Base-by-base conservation (phyloP, 2,329 filamentous ascomycete genomes). In the Orbilia ellipsospora region DNA sequence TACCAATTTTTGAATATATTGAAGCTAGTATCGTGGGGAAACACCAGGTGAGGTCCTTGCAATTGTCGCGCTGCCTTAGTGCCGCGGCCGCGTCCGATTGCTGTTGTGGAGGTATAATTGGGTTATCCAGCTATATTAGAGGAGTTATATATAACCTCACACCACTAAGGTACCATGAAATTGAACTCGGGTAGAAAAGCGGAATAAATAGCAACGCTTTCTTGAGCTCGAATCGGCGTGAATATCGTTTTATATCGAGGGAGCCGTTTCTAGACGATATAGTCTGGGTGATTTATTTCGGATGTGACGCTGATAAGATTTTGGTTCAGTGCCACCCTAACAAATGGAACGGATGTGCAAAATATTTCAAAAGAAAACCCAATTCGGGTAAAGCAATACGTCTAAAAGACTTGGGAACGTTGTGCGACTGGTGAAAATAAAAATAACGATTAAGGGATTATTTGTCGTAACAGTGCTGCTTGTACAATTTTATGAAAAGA, bases 381-480 rank as follows among this genome's bases (percentile, higher is more conserved):
- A 48, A 48, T 18, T 48, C 44, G 7, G 1, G 31, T 6, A 48
- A n/a, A 48, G 44, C 44, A 48, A 18, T n/a, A 12, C 44, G 44
- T 18, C 44, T 36, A n/a, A 48, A n/a, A 48, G 16, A 48, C 44
- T 48, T 6, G 16, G 13, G 10, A 48, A 10, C 13, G 31, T 36
- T 10, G 31, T 6, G 31, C 31, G 20, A 52, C 62, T 42, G 56
- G 51, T 42, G 54, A 52, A 48, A 28, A 40, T 50, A 55, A 42
- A 40, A 73, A 73, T 67, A 67, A 59, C 13, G 57, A 73, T 73
- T 73, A 73, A 62, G 44, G 50, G 67, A 67, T 73, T 67, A 67
- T 62, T 50, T 67, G 55, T 62, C 44, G 50, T 67, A 45, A 55
- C 69, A 73, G 66, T 56, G 64, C 51, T 18, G 16, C 61, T 18